Evolutionary conservation across 2,329 filamentous ascomycete species (phyloP), one percentile per base, ranked within the genome.

Genomic region (Monilinia vaccinii-corymbosi): DNA sequence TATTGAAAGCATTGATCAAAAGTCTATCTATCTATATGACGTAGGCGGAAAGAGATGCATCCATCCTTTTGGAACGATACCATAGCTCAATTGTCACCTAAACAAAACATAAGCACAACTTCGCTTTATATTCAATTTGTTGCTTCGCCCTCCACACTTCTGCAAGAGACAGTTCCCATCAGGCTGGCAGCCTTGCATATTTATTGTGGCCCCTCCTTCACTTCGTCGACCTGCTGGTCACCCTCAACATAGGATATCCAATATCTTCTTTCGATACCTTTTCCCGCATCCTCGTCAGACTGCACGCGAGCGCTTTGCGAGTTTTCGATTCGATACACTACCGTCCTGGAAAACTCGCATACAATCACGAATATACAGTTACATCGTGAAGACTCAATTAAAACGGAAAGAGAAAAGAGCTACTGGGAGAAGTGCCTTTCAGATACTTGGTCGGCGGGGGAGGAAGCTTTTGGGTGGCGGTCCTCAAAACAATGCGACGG

Each of bases 341-440:
- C 89, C 90, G 14, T 76, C 79, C 55, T 80, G 89, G 68, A 88
- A 87, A 69, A 83, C 86, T 71, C 79, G 81, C 57, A 75, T 89
- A 10, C 91, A 96, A 74, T 86, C 86, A 42, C 83, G 85, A 60
- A 84, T 96, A 65, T 95, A 94, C 71, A 81, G 80, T 49, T 89
- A 86, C 64, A 79, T 95, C 60, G 76, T 92, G 63, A 78, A 79
- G 66, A 81, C 82, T 55, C 86, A 90, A 73, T 77, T 75, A 51
- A 80, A 76, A 66, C 78, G 80, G 62, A 73, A 75, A 66, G 76
- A 79, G 65, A 75, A 77, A 70, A 69, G 68, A 63, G 71, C 64
- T 66, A 72, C 63, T 66, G 71, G 65, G 60, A 73, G 53, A 64
- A 67, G 51, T 56, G 65, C 70, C 44, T 52, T 70, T 56, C 65